A percentile compares a stretch with the other conserved stretches of the same genome.
phyloP scores from a whole-genome alignment of 202 grass and related monocot species.

The Digitaria exilis region DNA sequence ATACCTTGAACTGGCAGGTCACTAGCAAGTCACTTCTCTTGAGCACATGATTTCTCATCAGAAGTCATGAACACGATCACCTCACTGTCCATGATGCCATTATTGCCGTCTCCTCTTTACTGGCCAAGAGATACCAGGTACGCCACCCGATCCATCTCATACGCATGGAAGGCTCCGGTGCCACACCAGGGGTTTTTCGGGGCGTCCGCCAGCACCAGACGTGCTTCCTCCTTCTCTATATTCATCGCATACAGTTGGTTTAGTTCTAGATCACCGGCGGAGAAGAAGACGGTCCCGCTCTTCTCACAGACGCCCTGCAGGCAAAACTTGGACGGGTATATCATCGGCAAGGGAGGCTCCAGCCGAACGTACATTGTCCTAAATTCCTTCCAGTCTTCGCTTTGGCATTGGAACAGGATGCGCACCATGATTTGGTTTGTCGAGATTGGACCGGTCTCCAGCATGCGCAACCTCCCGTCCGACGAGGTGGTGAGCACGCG shows the following conservation, averaged over 20 bases:
- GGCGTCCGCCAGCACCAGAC: neutral
- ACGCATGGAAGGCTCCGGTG: neutral
- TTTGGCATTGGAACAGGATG: neutral
- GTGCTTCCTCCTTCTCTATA: neutral
- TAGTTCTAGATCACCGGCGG: too few species aligned
- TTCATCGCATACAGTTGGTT: neutral
- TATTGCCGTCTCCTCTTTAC: neutral
- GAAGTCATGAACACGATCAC: neutral
- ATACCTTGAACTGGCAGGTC: neutral
- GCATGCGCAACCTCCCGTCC: neutral
- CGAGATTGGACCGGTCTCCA: too few species aligned
- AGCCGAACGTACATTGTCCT: neutral
- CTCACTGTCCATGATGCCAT: neutral
- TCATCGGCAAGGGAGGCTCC: neutral
- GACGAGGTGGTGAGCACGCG: neutral
- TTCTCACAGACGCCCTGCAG: neutral
- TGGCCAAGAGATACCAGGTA: neutral
- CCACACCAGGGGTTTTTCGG: neutral
- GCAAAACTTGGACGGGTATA: neutral
- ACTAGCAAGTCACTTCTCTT: neutral
- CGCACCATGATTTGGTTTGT: neutral
- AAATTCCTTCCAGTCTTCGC: neutral
- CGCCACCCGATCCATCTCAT: slow-evolving; percentile 21
- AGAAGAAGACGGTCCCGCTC: slow-evolving; percentile 15
- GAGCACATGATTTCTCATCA: neutral